Conservation (phyloP, 2,329 filamentous ascomycete genomes). For the Dactylonectria estremocensis region DNA sequence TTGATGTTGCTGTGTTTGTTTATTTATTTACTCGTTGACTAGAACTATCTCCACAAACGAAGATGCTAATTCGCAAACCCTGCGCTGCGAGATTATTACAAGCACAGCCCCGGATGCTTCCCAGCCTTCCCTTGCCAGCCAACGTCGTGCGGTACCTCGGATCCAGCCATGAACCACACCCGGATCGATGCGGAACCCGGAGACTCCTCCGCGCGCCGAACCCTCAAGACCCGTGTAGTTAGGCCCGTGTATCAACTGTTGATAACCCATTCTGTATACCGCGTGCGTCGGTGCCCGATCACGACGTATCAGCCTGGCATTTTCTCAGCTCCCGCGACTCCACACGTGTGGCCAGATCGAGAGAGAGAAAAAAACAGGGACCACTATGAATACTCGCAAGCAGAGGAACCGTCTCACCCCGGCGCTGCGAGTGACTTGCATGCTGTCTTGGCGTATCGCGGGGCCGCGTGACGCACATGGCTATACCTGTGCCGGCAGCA, state of each 20-base stretch:
- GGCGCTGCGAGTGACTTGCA: constrained; percentile 36
- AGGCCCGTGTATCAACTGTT: neutral
- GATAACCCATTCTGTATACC: neutral
- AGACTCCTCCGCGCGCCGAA: neutral
- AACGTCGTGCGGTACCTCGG: neutral
- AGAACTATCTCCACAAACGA: neutral
- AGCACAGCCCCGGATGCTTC: neutral
- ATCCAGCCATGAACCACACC: neutral
- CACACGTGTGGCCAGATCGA: neutral
- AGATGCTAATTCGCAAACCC: neutral
- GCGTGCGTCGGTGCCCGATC: neutral
- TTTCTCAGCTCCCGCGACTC: neutral
- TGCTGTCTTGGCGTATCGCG: constrained; percentile 1
- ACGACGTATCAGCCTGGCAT: neutral
- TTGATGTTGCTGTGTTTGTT: neutral
- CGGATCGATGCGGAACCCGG: neutral
- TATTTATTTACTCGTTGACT: neutral
- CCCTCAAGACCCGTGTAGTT: neutral
- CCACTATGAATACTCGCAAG: neutral
- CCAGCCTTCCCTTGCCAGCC: neutral
- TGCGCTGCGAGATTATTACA: neutral
- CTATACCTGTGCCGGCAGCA: constrained; percentile 25
- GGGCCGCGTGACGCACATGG: constrained; percentile 36
- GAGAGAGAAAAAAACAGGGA: neutral
- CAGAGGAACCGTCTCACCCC: neutral